phyloP scores from a whole-genome alignment of 2,329 filamentous ascomycete species.

The Blastomyces emzantsi region DNA sequence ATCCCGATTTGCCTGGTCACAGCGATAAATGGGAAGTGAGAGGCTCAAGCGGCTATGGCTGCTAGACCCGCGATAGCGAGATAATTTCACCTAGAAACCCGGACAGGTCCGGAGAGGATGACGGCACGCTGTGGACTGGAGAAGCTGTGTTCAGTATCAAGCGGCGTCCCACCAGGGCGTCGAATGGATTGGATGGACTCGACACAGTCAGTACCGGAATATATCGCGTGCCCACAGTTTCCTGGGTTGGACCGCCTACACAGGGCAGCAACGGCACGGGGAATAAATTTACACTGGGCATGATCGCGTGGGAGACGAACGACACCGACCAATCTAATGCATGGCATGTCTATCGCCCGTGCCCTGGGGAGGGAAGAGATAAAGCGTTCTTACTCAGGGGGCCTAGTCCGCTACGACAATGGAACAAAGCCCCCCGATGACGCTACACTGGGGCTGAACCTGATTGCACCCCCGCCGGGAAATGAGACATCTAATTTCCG shows the following conservation, averaged over 20 bases:
- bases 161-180: not conserved
- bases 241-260: not conserved
- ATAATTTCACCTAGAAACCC: not conserved
- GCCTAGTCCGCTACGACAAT: not conserved
- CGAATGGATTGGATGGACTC: not conserved
- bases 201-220: not conserved
- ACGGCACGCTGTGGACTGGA: not conserved
- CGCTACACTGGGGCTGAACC: not conserved
- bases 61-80: not conserved
- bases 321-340: not conserved
- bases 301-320: not conserved
- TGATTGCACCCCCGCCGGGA: not conserved
- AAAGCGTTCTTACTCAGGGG: not conserved
- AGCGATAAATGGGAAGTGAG: not conserved
- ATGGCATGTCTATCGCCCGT: not conserved
- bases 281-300: not conserved
- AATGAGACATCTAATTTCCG: not conserved
- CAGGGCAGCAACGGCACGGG: not conserved
- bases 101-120: not conserved
- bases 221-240: not conserved
- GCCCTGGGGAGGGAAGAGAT: not conserved
- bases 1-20: not conserved
- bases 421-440: not conserved
- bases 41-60: not conserved
- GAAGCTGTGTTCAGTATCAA: not conserved